Evolutionary conservation across 225 moss, liverwort and hornwort genomes (phyloP).

Genomic region (Marchantia polymorpha): DNA sequence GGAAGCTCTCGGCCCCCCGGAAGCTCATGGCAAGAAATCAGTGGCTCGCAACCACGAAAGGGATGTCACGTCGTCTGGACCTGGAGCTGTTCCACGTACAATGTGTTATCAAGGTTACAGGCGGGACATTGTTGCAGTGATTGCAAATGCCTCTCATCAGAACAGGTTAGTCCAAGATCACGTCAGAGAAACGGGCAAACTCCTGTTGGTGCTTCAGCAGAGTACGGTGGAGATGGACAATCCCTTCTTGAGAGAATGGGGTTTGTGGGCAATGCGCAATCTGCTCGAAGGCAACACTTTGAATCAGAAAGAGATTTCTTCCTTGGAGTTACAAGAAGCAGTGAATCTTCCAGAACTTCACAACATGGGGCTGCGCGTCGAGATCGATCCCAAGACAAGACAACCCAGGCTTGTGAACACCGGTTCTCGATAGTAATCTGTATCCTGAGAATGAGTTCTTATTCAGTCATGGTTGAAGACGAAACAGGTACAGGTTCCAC

Average conservation of each 20-base stretch:
- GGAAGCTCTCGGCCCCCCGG: constrained; percentile 65
- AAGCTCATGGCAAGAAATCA: constrained; percentile 26
- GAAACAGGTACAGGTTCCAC: neutral
- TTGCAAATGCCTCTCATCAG: constrained; percentile 63
- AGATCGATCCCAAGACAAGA: constrained; percentile 68
- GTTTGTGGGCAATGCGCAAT: constrained; percentile 90
- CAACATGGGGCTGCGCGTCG: constrained; percentile 64
- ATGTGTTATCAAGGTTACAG: constrained; percentile 73
- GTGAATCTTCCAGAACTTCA: constrained; percentile 64
- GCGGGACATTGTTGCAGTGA: constrained; percentile 80
- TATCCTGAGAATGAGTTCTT: neutral
- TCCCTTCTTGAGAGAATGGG: constrained; percentile 90
- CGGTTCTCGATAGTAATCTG: constrained; percentile 1
- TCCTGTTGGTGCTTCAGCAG: constrained; percentile 77
- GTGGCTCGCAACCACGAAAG: neutral
- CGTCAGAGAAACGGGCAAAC: constrained; percentile 62
- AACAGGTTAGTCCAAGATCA: constrained; percentile 54
- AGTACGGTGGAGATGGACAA: constrained; percentile 69
- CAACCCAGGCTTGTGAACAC: constrained; percentile 73
- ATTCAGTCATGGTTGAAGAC: neutral
- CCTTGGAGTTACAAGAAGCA: constrained; percentile 60
- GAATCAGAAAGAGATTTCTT: constrained; percentile 65
- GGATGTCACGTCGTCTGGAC: neutral
- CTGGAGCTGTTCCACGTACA: constrained; percentile 36
- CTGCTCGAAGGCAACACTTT: constrained; percentile 63